Conservation (phyloP, 306 rosid species). For the Datisca glomerata region DNA sequence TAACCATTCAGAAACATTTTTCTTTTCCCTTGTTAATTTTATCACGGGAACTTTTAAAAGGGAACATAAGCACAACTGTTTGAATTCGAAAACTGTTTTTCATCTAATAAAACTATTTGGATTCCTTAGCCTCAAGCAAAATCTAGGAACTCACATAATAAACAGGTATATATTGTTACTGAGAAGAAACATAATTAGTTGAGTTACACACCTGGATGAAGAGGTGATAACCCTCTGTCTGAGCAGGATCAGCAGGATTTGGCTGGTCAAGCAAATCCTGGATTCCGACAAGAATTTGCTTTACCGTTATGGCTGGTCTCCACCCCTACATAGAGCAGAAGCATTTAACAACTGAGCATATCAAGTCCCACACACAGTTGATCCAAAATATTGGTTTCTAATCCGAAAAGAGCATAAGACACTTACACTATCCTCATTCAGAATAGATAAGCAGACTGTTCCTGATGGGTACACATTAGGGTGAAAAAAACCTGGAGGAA, state of each 20-base stretch:
- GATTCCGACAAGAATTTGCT: slow-evolving; percentile 92
- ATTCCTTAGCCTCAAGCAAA: too few relatives aligned
- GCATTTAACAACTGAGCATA: not conserved
- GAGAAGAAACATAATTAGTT: too few relatives aligned
- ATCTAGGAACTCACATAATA: too few relatives aligned
- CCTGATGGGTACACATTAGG: slow-evolving; percentile 99
- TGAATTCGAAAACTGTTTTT: too few relatives aligned
- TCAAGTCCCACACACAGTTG: not conserved
- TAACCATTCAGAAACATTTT: too few relatives aligned
- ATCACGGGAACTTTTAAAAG: too few relatives aligned
- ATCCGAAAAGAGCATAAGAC: not conserved
- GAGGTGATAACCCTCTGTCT: slow-evolving; percentile 96
- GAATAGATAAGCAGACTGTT: slow-evolving; percentile 91
- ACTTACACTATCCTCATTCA: slow-evolving; percentile 93
- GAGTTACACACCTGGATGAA: slow-evolving; percentile 82
- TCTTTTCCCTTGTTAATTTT: too few relatives aligned
- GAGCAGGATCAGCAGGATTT: slow-evolving; percentile 95
- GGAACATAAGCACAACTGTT: too few relatives aligned
- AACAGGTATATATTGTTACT: too few relatives aligned
- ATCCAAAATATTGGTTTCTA: not conserved
- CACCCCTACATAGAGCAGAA: slow-evolving; percentile 47
- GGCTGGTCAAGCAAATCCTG: slow-evolving; percentile 95
- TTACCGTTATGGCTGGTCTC: slow-evolving; percentile 98
- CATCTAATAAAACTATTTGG: too few relatives aligned
- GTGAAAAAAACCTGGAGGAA: slow-evolving; percentile 89